Evolutionary conservation across 305 asterid genomes (phyloP), one percentile per base, ranked within the genome.

Genomic region (Fraxinus nigra): DNA sequence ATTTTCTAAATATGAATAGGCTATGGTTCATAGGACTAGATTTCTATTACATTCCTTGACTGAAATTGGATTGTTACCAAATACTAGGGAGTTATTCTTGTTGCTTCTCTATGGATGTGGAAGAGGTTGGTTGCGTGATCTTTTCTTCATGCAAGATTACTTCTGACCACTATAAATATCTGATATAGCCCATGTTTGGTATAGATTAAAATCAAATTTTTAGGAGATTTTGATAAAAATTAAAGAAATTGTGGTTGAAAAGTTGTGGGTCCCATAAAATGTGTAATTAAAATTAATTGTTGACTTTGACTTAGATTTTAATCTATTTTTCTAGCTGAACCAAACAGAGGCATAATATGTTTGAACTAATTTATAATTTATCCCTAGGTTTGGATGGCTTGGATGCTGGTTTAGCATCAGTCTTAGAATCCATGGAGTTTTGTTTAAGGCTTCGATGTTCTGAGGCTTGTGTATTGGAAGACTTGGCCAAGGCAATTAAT

Each of bases 391-490:
- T 87, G 78, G 97, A 93, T 82, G 93, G 93, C 82, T 85, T 89
- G 83, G 98, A 94, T 91, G 86, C 95, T 77, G 96, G 97, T 82
- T 88, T 95, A 89, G 93, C 97, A 78, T 90, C 97, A 82, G 94
- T 94, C 72, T 84, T 95, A 61, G 98, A 95, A 87, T 90, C 98
- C 80, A 85, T 95, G 94, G 97, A 93, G 83, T 94, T 94, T 80
- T 95, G 97, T 87, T 85, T 93, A 85, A 95, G 91, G 89, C 96
- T 91, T 73, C 92, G 99, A 46, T 97, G 98, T 79, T 94, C 98
- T n/a, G 99, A 95, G 90, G 99, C 97, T 76, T 91, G 92, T 75
- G 88, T 92, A 75, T 87, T 95, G 87, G 99, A 95, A 86, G 99
- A 94, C 85, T 89, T 95, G 86, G 93, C 90, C 40, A 94, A 92